phyloP scores from a whole-genome alignment of 371 early-diverging fungal genomes.

The Circinella minor region DNA sequence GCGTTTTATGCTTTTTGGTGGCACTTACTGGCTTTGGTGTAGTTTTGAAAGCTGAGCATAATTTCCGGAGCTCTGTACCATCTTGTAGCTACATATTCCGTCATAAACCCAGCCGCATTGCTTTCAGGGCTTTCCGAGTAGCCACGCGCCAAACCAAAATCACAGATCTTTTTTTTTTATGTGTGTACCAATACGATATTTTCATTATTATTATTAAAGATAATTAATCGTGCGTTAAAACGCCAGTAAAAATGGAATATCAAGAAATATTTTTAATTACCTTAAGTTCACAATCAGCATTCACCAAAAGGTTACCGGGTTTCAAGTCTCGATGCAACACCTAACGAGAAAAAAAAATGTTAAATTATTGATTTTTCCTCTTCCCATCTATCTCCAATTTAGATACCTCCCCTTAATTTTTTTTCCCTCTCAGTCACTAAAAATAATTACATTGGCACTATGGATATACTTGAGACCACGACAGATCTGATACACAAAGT shows the following conservation, averaged over 20 bases:
- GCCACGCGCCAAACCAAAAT: slow-evolving; percentile 95
- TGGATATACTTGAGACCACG: slow-evolving; percentile 98
- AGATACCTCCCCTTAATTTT: too few species aligned
- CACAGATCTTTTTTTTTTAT: slow-evolving; percentile 71
- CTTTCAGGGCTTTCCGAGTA: slow-evolving; percentile 81
- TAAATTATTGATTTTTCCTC: too few species aligned
- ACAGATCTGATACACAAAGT: slow-evolving; percentile 97
- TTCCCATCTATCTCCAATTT: too few species aligned
- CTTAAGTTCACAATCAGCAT: slow-evolving; percentile 96
- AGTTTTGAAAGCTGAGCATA: slow-evolving; percentile 92
- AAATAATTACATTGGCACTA: slow-evolving; percentile 88
- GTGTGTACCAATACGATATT: too few species aligned
- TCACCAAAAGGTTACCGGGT: slow-evolving; percentile 95
- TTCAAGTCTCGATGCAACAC: slow-evolving; percentile 95
- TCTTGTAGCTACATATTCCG: slow-evolving; percentile 97
- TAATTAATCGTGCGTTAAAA: slow-evolving; percentile 4
- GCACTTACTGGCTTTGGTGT: slow-evolving; percentile 92
- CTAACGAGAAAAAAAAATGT: slow-evolving; percentile 17
- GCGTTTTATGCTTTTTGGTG: slow-evolving; percentile 6
- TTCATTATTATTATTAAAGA: slow-evolving; percentile 3
- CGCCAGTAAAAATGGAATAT: neutral
- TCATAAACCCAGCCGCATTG: slow-evolving; percentile 90
- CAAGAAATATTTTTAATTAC: slow-evolving; percentile 22
- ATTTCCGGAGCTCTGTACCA: slow-evolving; percentile 99
- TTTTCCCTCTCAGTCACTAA: too few species aligned